Evolutionary conservation across 2,329 filamentous ascomycete genomes (phyloP), one percentile per base, ranked within the genome.

Genomic region (Thelonectria discophora): DNA sequence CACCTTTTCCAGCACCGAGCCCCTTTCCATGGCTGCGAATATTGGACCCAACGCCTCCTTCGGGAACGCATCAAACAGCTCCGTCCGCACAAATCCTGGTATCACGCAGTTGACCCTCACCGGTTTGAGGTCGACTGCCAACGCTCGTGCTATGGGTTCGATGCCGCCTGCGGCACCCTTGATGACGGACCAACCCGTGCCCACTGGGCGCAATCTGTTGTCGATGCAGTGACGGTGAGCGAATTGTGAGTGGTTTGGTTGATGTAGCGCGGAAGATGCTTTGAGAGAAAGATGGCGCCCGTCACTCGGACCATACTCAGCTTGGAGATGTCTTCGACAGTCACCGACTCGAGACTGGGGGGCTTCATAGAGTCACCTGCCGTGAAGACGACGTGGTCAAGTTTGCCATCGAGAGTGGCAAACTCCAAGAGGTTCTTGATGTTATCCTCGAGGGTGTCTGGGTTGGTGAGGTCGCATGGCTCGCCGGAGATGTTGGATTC

Each of bases 81-180:
- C 79, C 5, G 85, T 87, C 37, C 80, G 72, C 0, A 85, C 78
- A 0, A 79, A 76, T 0, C 88, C 89, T 0, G 87, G 86, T 53
- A 75, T 78, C 1, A 91, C 84, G 0, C 83, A 70, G 70, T 91
- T 91, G 27, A 90, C 87, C 2, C 89, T 77, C 9, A 90, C 74
- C 0, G 89, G 89, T 64, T 81, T 82, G 56, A 92, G 69, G 68
- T 91, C 88, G 32, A 90, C 68, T 1, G 88, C 88, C 32, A 91
- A 75, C 3, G 79, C 82, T 2, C 84, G 78, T 2, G 80, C 79
- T 71, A 90, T 79, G 3, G 82, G 80, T 51, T 86, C 78, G 7
- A 86, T 64, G 0, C 82, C 87, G 0, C 83, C 80, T 0, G 80
- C 81, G 54, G 81, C 84, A 2, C 76, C 75, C 0, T 79, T 78